Evolutionary conservation across 139 green algal species (phyloP), one percentile per base, ranked within the genome.

Genomic region (Chlamydomonas incerta): DNA sequence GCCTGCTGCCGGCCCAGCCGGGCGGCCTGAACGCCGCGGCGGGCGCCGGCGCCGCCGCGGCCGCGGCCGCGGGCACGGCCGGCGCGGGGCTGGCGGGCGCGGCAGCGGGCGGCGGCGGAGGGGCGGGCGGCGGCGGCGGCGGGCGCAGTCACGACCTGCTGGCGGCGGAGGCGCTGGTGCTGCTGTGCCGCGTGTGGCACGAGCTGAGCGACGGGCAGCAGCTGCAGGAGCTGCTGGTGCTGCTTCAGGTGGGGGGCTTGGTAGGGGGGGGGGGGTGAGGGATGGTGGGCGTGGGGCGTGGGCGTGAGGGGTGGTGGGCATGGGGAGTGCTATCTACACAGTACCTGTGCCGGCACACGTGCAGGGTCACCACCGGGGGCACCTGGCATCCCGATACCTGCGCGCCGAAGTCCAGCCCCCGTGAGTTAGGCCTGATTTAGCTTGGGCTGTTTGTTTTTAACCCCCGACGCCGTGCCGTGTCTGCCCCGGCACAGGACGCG

Each of bases 81-180:
- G 75, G 37, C 1, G 75, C 37, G 1, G 75, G 17, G 11, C 24
- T 33, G 14, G 62, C 17, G 21, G 77, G 18, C 21, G 75, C 60
- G 15, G 60, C 26, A 1, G 35, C 33, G 11, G 60, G 29, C 17
- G 73, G 55, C 8, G 74, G 1, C 3, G 74, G 55, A 11, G 60
- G 63, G 28, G 31, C 41, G 63, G 34, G 34, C 68, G 46, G 90
- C 92, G 34, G 34, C 68, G 46, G 90, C 92, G 29, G 87, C 63
- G 52, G 81, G 50, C 35, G 67, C 85, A 55, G 88, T 52, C 71
- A 87, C 5, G 91, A 95, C 58, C 31, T 92, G n/a, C 29, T 93
- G 88, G 87, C 77, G 13, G 90, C 87, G 0, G 88, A 93, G 37
- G 92, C 90, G 28, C 89, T 66, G 29, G 72, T 89, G 65, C 26